Base-by-base conservation (phyloP, 768 basidiomycete genomes). In the Leccinum olivaceopallidum region DNA sequence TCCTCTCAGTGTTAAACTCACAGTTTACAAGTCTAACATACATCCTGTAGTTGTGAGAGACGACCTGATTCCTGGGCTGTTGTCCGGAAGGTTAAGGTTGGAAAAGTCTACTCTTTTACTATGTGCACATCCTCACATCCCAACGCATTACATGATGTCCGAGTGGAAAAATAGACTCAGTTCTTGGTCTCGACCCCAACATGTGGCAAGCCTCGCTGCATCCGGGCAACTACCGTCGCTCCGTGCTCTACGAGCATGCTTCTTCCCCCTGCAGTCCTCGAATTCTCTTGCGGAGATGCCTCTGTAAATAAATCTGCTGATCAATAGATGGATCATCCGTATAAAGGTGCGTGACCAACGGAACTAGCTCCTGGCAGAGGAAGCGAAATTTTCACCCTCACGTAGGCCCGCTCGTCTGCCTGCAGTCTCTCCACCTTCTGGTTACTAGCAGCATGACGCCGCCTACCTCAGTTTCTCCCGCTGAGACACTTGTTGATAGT, bases 371-470 rank as follows among this genome's bases (percentile, higher is more conserved):
- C 28, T 9, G 28, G 28, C 13, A 32, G 16, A 18, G 26, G 54
- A 57, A 50, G 22, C 26, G n/a, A 22, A 39, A 26, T 28, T 18
- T 30, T 4, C 16, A 34, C 2, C 30, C 24, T 20, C 20, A 14
- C 18, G 20, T 28, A 58, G 32, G 37, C 44, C 22, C 58, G 42
- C 22, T 49, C 32, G n/a, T 52, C 32, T 47, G 49, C 50, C 28
- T 60, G n/a, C 39, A 39, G 6, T 36, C 20, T 50, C 48, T 34
- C n/a, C 18, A 1, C 39, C 50, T 42, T 37, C 49, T 24, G 55
- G 7, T 16, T 42, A 32, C 32, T 24, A 37, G 14, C 18, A 59
- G 30, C 37, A 72, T 73, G 68, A 52, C 32, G 13, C 28, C 49
- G 55, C 47, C 58, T 44, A 10, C 48, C 2, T 14, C 52, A 18